Evolutionary conservation across 208 protist species (phyloP).

Genomic region (Leishmania turanica): DNA sequence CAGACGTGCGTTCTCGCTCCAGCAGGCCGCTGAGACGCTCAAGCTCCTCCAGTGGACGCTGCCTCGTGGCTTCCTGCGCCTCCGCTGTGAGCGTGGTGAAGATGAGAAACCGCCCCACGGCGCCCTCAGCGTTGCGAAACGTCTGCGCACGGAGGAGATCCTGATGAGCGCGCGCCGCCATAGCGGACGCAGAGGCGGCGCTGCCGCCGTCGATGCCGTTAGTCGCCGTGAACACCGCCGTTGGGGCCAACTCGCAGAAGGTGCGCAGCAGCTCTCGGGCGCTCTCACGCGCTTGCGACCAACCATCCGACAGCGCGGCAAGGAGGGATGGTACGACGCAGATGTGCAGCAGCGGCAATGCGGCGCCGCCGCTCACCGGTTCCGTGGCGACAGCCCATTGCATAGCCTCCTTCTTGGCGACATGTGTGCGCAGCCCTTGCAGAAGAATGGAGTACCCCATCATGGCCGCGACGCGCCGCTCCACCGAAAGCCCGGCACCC

Average conservation of each 20-base stretch:
- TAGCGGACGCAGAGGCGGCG: not conserved
- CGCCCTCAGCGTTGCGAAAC: slow-evolving; percentile 73
- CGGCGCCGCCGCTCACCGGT: slow-evolving; percentile 1
- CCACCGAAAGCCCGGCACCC: slow-evolving; percentile 44
- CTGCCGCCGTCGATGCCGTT: not conserved
- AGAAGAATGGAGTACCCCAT: slow-evolving; percentile 49
- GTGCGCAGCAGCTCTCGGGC: slow-evolving; percentile 55
- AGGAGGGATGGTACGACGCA: slow-evolving; percentile 51
- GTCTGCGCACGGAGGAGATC: slow-evolving; percentile 47
- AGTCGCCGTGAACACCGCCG: slow-evolving; percentile 30
- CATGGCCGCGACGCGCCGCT: slow-evolving; percentile 71
- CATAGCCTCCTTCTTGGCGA: not conserved
- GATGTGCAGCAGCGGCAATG: slow-evolving; percentile 27
- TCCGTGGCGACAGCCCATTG: not conserved
- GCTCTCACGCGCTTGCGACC: slow-evolving; percentile 54
- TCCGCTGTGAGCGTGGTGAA: slow-evolving; percentile 20
- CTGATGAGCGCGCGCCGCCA: slow-evolving; percentile 17
- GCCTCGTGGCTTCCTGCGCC: slow-evolving; percentile 5
- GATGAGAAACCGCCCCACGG: slow-evolving; percentile 62
- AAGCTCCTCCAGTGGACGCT: slow-evolving; percentile 28
- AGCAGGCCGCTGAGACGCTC: slow-evolving; percentile 22
- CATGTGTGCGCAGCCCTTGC: slow-evolving; percentile 11
- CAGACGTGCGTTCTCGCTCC: slow-evolving; percentile 16
- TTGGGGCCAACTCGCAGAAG: slow-evolving; percentile 44
- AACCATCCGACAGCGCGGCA: slow-evolving; percentile 72